Conservation (phyloP, 2,329 filamentous ascomycete genomes). For the Chaetomiaceae sp. region DNA sequence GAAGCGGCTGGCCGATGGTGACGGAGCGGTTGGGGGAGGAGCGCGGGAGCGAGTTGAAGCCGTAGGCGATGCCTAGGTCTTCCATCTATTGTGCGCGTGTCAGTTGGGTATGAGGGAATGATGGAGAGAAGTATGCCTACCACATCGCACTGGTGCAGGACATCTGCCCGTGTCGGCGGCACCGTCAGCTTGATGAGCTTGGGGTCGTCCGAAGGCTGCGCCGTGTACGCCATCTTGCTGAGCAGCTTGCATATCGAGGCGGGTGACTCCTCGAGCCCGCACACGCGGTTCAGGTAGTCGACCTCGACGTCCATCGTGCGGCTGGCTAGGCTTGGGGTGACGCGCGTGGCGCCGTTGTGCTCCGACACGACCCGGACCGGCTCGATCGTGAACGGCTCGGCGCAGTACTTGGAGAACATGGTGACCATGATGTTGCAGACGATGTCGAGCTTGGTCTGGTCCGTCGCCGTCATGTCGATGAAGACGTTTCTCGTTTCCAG, state of each 20-base stretch:
- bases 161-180: constrained; percentile 84
- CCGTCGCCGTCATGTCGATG: constrained; percentile 94
- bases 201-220: constrained; percentile 64
- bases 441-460: constrained; percentile 93
- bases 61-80: constrained; percentile 92
- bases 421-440: constrained; percentile 92
- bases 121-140: constrained; percentile 21
- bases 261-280: constrained; percentile 70
- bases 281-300: constrained; percentile 90
- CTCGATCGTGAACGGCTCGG: constrained; percentile 85
- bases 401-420: constrained; percentile 93
- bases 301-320: constrained; percentile 75
- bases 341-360: constrained; percentile 77
- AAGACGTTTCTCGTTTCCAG: constrained; percentile 88
- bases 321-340: constrained; percentile 74
- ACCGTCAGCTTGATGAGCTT: constrained; percentile 72
- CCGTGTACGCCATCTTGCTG: constrained; percentile 82
- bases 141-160: constrained; percentile 93
- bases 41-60: constrained; percentile 91
- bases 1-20: constrained; percentile 78
- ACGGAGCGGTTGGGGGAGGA: constrained; percentile 79
- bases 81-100: no score
- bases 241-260: constrained; percentile 73
- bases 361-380: constrained; percentile 87
- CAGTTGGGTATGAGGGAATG: no score